Base-by-base conservation (phyloP, 441 rosid genomes). In the Corymbia calophylla region DNA sequence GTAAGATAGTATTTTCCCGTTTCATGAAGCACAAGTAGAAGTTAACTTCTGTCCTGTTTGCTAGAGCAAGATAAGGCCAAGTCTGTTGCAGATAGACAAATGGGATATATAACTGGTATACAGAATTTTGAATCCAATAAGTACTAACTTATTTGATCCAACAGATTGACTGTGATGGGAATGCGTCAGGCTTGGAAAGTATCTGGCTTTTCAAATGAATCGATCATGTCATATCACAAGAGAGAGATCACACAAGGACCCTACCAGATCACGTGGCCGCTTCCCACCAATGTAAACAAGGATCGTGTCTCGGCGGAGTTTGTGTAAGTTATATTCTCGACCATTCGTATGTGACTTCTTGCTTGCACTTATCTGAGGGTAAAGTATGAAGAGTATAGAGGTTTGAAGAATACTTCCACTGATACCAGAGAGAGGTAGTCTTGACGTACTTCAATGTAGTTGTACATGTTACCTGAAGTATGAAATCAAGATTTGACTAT, bases 231-330 rank as follows among this genome's bases (percentile, higher is more conserved):
- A 31, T 95, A 94, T 90, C 95, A 92, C 90, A 95, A 92, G 95
- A 93, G 91, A 88, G 96, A 95, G 89, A 95, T 96, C 51, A 35
- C 88, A 47, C 92, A 91, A 87, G 98, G 96, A 54, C 95, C 98
- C 49, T 96, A 91, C 93, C 92, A 92, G 80, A 93, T 95, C 86
- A 91, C 92, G 18, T 96, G 98, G 99, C 93, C 95, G 32, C 96
- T 97, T 86, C 97, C 98, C 29, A 51, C 86, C 39, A 91, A 94
- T 88, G 96, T 90, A 88, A 94, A 95, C 94, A 95, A 92, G 91
- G 96, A 95, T 88, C 73, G 82, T 31, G 90, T 97, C 89, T 93
- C 94, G 0, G 98, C 98, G 31, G 98, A 97, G 87, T 95, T 96
- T 90, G 87, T 93, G 99, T 97, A 93, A 96, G 96, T 91, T 54